Evolutionary conservation across 768 basidiomycete genomes (phyloP), one percentile per base, ranked within the genome.

Genomic region (Boletus tylopilopsis): DNA sequence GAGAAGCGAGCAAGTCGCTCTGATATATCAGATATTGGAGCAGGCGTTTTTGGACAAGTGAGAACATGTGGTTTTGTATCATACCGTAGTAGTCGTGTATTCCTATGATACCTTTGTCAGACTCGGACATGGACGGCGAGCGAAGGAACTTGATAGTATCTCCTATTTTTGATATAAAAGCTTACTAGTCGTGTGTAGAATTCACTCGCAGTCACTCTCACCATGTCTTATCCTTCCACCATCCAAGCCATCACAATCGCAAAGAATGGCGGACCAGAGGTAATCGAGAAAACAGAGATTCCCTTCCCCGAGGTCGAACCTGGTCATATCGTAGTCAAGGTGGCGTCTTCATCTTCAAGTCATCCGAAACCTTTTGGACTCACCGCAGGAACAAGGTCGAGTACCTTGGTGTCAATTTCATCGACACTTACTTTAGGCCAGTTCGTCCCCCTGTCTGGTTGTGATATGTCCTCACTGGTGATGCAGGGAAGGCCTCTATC

Each of bases 381-480:
- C 19, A 58, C 42, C 10, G 29, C 15, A 8, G 15, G 15, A 44
- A 30, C 41, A 60, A 86, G 87, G 74, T 84, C 21, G 81, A 90
- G 57, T 92, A 84, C 57, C 71, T 76, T 9, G 90, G 90, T 7
- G 78, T 95, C 59, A 96, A 96, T 72, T 96, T 88, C 64, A 91
- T 87, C 62, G 87, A 90, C 63, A 83, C 81, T 37, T 94, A 96
- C 66, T 82, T 78, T 62, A 76, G 93, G 80, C 85, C 69, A 66
- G 69, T 57, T 33, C 12, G 10, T 4, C 13, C 18, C n/a, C 41
- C 21, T 41, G 11, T 42, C 25, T 27, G 16, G n/a, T 23, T 16
- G 22, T 36, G 25, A 18, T 23, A 38, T 35, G 6, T 30, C 22
- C n/a, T 47, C n/a, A 52, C 24, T 13, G 15, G 25, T 23, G n/a